These are phyloP conservation scores for Euptelea pleiosperma DNA, from an alignment of 164 flowering plant species.

Conservation along the genomic window DNA sequence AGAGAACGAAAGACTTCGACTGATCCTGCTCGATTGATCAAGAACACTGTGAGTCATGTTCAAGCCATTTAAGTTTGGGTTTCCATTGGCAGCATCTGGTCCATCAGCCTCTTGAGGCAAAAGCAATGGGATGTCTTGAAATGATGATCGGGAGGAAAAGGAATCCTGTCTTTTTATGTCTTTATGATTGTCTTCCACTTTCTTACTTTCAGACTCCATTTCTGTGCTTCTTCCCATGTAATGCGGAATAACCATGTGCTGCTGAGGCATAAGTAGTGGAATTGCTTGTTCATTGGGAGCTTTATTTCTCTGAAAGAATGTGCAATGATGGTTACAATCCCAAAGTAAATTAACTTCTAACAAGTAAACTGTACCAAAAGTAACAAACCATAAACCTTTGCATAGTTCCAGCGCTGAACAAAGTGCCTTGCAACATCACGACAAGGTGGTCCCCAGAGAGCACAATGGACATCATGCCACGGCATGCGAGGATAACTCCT, in stretches of 20 bases:
- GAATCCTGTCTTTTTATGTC: slow-evolving; percentile 52
- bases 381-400: slow-evolving; percentile 59
- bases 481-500: slow-evolving; percentile 96
- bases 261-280: slow-evolving; percentile 97
- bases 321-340: slow-evolving; percentile 9
- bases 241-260: slow-evolving; percentile 99
- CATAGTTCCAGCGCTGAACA: slow-evolving; percentile 99
- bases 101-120: slow-evolving; percentile 82
- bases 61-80: slow-evolving; percentile 36
- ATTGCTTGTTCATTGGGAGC: slow-evolving; percentile 93
- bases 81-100: slow-evolving; percentile 33
- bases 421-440: slow-evolving; percentile 97
- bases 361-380: neutral
- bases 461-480: slow-evolving; percentile 99
- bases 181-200: slow-evolving; percentile 28
- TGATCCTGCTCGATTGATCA: slow-evolving; percentile 37
- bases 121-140: slow-evolving; percentile 88
- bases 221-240: slow-evolving; percentile 65
- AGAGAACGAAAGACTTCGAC: slow-evolving; percentile 42
- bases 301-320: slow-evolving; percentile 77
- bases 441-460: slow-evolving; percentile 99
- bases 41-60: slow-evolving; percentile 24
- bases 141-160: slow-evolving; percentile 62
- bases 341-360: neutral
- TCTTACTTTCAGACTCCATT: slow-evolving; percentile 35